Evolutionary conservation across 2,329 filamentous ascomycete species (phyloP), one percentile per base, ranked within the genome.

Genomic region (Ceratocystis albifundus): DNA sequence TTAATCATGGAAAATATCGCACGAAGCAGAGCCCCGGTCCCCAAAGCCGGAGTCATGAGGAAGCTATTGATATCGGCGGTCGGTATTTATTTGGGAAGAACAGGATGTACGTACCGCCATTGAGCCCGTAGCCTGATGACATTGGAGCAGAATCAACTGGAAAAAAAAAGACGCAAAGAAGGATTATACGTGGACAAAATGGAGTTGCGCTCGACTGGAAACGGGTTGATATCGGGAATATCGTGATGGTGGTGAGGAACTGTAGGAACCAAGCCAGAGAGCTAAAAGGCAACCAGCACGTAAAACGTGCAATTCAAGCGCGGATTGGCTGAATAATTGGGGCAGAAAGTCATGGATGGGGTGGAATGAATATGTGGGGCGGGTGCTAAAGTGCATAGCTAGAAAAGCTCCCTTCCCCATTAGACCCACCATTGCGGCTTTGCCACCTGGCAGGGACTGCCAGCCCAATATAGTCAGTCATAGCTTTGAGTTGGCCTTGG

Each of bases 111-210:
- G 41, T 79, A 90, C 89, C 89, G 78, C 89, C 89, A 75, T 84
- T 82, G 76, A 95, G 81, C 77, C 89, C 89, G 77, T 86, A 93
- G 78, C 89, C 89, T 73, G 89, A 92, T 77, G 89, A 82, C 89
- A 93, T 93, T 74, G 70, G 74, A 71, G 48, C 46, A 30, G 45
- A 36, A 55, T 28, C 15, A 25, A 28, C 62, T 32, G 8, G 62
- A 32, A 36, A 32, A 66, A 32, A 36, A 32, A 30, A 32, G 36
- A 8, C 20, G 17, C 22, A 32, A 48, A 62, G 12, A 22, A 15
- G 30, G 32, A 30, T 32, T 17, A 6, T 59, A n/a, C 15, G 55
- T n/a, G 1, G 30, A n/a, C 28, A 8, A 36, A n/a, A 12, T 3
- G 28, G 17, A 20, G 8, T 8, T 25, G 22, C 7, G 12, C 12